Percentiles rank a stretch among this genome's conserved stretches.
Conservation (phyloP, 306 rosid species). For the Lotus japonicus region DNA sequence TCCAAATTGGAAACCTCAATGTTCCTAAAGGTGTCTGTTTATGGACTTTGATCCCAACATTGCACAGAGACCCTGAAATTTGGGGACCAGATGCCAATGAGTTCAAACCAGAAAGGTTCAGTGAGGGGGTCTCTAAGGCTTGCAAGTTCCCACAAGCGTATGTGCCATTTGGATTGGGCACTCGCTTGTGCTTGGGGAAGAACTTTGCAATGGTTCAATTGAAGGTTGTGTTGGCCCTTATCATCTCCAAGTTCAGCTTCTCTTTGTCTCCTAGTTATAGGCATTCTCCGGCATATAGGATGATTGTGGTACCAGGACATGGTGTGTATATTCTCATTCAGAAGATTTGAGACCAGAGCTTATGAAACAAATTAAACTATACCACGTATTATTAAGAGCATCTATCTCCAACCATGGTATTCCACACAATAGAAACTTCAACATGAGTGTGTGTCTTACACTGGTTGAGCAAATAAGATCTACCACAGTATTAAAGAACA, state of each 20-base stretch:
- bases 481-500: no score
- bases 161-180: slow-evolving; percentile 78
- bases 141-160: slow-evolving; percentile 68
- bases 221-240: slow-evolving; percentile 50
- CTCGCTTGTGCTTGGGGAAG: slow-evolving; percentile 71
- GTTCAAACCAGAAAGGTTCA: slow-evolving; percentile 83
- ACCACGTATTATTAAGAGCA: no score
- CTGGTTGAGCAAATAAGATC: no score
- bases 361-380: no score
- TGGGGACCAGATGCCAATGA: slow-evolving; percentile 84
- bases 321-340: slow-evolving; percentile 51
- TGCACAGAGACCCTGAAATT: slow-evolving; percentile 66
- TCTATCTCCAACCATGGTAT: no score
- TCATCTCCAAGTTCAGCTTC: slow-evolving; percentile 47
- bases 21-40: slow-evolving; percentile 69
- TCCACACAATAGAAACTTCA: no score
- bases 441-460: no score
- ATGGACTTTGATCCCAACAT: slow-evolving; percentile 76
- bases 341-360: slow-evolving; percentile 23
- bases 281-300: slow-evolving; percentile 68
- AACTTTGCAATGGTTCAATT: slow-evolving; percentile 76
- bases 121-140: slow-evolving; percentile 63
- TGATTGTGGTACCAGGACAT: slow-evolving; percentile 79
- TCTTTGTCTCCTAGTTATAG: slow-evolving; percentile 60
- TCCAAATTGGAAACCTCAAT: slow-evolving; percentile 46